Conservation (phyloP, 2,329 filamentous ascomycete genomes). For the Chrysosphaeria jannelii region DNA sequence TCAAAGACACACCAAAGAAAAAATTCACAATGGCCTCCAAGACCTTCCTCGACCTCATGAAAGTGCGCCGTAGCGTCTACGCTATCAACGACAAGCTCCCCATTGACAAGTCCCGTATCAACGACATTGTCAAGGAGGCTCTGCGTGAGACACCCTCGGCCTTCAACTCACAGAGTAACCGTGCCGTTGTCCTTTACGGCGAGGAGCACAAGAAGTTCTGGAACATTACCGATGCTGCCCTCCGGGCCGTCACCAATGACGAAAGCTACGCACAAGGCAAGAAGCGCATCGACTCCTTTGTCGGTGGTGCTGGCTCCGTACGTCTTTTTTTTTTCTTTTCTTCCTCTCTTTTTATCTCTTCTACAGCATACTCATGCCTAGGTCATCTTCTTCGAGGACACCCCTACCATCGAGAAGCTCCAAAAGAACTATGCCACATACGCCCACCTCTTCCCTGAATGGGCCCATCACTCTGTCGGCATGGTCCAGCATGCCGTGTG, state of each 20-base stretch:
- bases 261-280: slow-evolving; percentile 26
- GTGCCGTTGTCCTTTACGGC: slow-evolving; percentile 49
- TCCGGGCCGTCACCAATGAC: slow-evolving; percentile 36
- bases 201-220: slow-evolving; percentile 70
- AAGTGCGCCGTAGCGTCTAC: slow-evolving; percentile 40
- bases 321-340: no score
- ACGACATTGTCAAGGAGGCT: slow-evolving; percentile 31
- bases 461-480: slow-evolving; percentile 46
- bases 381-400: slow-evolving; percentile 70
- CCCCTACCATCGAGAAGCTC: slow-evolving; percentile 29
- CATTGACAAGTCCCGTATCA: slow-evolving; percentile 24
- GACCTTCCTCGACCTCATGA: slow-evolving; percentile 34
- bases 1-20: no score
- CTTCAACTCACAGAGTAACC: slow-evolving; percentile 73
- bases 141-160: slow-evolving; percentile 43
- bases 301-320: slow-evolving; percentile 45
- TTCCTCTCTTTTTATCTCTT: not conserved
- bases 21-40: no score
- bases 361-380: slow-evolving; percentile 6
- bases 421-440: slow-evolving; percentile 41
- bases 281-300: slow-evolving; percentile 23
- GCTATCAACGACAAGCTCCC: slow-evolving; percentile 30
- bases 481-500: slow-evolving; percentile 64
- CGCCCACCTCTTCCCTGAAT: slow-evolving; percentile 50
- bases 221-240: slow-evolving; percentile 34